Evolutionary conservation across 1,284 basidiomycete genomes (phyloP), one percentile per base, ranked within the genome.

Genomic region (Boletus coffeatus): DNA sequence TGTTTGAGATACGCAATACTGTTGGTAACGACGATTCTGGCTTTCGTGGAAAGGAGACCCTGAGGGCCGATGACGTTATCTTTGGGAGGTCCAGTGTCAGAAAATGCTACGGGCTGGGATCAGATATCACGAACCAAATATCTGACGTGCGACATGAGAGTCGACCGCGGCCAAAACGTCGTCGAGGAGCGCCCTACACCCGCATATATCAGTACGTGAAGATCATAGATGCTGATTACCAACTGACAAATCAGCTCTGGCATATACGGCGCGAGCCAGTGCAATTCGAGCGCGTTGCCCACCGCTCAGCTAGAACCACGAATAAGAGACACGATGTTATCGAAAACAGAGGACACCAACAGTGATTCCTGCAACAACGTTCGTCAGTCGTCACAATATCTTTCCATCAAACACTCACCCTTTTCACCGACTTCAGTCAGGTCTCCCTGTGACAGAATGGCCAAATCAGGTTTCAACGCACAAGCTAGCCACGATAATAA

Each of bases 11-110:
- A 96, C 16, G 93, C 85, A 50, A 98, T 88, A 56, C 90, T 90
- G 75, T 98, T 96, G 21, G 94, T 96, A 63, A 96, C 93, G 3
- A 98, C 78, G 59, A 98, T 83, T 32, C 96, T 83, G 5, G 94
- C 94, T 76, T 96, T 96, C 50, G 84, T 84, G 16, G 89, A 84
- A 36, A 98, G 85, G 3, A 98, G 71, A 62, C 96, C 96, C 60
- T 86, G 79, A 2, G 95, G 94, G 3, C 96, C 96, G 64, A 98
- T 90, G 39, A 98, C 93, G 57, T 92, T 81, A 69, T 96, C 93
- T 88, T 56, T 76, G 2, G 76, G 61, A 25, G 56, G 29, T 0
- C 5, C 1, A 5, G 37, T 10, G 43, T 69, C n/a, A 66, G 57
- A 56, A 1, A 10, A 36, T 4, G 29, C 25, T 9, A 34, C 16